Percentiles rank a stretch among this genome's conserved stretches.
phyloP scores from a whole-genome alignment of 2,329 filamentous ascomycete genomes.

The Colletotrichum spinosum region DNA sequence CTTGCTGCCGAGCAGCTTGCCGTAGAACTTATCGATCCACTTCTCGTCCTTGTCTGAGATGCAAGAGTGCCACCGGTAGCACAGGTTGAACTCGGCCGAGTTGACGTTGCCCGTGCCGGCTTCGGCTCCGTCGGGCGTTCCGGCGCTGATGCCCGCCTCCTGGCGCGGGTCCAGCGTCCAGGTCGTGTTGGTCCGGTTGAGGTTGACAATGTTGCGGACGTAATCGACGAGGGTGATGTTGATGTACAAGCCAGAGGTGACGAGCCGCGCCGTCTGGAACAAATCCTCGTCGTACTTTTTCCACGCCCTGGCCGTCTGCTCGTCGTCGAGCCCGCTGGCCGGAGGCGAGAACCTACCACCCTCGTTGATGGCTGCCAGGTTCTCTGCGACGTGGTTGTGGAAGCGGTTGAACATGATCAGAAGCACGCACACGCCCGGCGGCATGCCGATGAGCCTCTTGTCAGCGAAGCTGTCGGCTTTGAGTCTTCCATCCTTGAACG shows the following conservation, averaged over 20 bases:
- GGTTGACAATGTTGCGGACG: slow-evolving; percentile 80
- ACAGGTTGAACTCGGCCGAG: slow-evolving; percentile 89
- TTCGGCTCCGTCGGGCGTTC: slow-evolving; percentile 69
- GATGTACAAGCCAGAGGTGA: slow-evolving; percentile 81
- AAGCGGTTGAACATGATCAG: slow-evolving; percentile 85
- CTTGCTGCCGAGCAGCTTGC: slow-evolving; percentile 66
- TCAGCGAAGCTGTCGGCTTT: slow-evolving; percentile 81
- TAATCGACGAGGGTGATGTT: slow-evolving; percentile 85
- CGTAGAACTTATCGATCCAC: slow-evolving; percentile 81
- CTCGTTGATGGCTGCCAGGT: slow-evolving; percentile 89
- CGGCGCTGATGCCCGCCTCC: slow-evolving; percentile 69
- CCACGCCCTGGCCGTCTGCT: slow-evolving; percentile 65
- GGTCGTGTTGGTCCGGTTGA: slow-evolving; percentile 76
- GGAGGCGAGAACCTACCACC: slow-evolving; percentile 81
- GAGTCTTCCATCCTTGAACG: slow-evolving; percentile 76
- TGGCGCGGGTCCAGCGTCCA: slow-evolving; percentile 78
- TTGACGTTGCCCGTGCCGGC: slow-evolving; percentile 84
- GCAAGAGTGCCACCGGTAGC: slow-evolving; percentile 88
- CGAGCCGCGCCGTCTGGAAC: slow-evolving; percentile 82
- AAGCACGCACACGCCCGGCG: slow-evolving; percentile 77
- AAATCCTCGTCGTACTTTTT: slow-evolving; percentile 81
- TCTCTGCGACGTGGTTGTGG: slow-evolving; percentile 86
- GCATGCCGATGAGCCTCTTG: slow-evolving; percentile 76
- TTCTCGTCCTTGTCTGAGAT: slow-evolving; percentile 81
- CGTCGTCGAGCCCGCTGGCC: slow-evolving; percentile 56